phyloP scores from a whole-genome alignment of 176 grass and related monocot species.

The Luzula sylvatica region DNA sequence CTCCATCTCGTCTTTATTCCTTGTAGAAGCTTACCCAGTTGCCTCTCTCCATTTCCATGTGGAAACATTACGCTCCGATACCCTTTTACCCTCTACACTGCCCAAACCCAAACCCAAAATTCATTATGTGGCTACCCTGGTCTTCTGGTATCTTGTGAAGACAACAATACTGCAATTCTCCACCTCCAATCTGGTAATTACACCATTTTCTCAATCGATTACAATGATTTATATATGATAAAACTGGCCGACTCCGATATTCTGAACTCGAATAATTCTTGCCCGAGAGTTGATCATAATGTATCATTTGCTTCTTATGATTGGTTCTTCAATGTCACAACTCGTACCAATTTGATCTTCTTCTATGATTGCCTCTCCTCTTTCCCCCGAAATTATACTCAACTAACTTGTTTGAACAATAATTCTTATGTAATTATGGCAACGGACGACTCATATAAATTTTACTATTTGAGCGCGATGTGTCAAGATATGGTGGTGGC shows the following conservation, averaged over 20 bases:
- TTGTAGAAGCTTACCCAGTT: not conserved
- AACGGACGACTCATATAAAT: not conserved
- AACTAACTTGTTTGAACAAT: not conserved
- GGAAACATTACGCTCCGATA: not conserved
- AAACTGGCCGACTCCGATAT: conserved; percentile 16
- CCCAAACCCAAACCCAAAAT: not conserved
- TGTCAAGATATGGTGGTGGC: conserved; percentile 1
- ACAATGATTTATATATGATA: no score
- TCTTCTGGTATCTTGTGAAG: conserved; percentile 24
- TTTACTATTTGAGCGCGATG: not conserved
- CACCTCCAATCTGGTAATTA: not conserved
- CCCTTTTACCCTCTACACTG: not conserved
- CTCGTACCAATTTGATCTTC: conserved; percentile 25
- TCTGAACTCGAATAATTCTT: not conserved
- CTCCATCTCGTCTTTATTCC: not conserved
- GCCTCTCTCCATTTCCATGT: not conserved
- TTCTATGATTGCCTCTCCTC: conserved; percentile 19
- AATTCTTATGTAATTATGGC: not conserved
- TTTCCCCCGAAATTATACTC: no score
- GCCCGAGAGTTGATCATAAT: conserved; percentile 20
- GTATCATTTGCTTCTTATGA: not conserved
- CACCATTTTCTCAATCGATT: no score
- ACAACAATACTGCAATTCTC: conserved; percentile 4
- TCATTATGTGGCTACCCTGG: conserved; percentile 35
- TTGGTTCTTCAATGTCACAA: conserved; percentile 5